Conservation (phyloP, 1,284 basidiomycete genomes). For the Trametes hirsuta region DNA sequence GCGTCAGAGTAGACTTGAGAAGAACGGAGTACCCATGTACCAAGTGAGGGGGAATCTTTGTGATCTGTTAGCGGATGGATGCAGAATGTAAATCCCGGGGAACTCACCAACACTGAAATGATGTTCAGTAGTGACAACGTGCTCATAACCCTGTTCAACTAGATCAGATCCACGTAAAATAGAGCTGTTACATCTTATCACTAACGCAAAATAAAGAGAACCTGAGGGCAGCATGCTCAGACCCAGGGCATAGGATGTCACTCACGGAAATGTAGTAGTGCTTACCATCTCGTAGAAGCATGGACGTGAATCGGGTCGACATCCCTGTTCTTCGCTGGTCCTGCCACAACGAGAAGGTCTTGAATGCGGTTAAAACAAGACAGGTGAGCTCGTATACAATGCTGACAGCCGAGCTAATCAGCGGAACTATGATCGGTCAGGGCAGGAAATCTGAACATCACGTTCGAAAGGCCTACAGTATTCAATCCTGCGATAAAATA, state of each 20-base stretch:
- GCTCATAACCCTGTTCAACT: background rate
- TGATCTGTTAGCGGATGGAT: no score
- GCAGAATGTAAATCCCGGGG: no score
- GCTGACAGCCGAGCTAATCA: background rate
- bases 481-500: background rate
- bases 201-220: constrained; percentile 1
- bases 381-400: background rate
- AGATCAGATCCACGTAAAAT: background rate
- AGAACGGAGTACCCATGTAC: no score
- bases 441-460: background rate
- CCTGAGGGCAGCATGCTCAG: background rate
- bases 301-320: background rate
- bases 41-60: background rate
- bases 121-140: background rate
- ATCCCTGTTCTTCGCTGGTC: background rate
- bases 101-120: no score
- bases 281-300: background rate
- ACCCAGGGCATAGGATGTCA: background rate
- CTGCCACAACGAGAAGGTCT: background rate
- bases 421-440: background rate
- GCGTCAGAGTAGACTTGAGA: background rate
- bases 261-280: background rate
- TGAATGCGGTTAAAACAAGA: background rate
- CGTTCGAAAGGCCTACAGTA: background rate
- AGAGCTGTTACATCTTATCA: background rate